Evolutionary conservation across 2,329 filamentous ascomycete genomes (phyloP).

Genomic region (Cordyceps cicadae): DNA sequence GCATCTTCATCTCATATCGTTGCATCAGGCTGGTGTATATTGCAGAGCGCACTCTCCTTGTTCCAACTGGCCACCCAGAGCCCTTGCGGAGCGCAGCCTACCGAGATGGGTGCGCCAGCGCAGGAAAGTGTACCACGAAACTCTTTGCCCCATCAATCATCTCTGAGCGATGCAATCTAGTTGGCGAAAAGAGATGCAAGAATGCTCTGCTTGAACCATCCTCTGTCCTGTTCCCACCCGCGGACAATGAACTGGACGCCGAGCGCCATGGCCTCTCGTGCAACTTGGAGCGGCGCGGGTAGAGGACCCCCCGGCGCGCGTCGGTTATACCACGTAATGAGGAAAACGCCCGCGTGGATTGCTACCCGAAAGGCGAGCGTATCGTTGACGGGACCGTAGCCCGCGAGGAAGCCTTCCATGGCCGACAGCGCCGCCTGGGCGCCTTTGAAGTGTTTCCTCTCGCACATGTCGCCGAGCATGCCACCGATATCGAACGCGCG

Average conservation of each 20-base stretch:
- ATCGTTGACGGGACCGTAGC: slow-evolving; percentile 1
- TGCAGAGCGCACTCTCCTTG: too few relatives aligned
- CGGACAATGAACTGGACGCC: neutral
- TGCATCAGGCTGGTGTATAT: too few relatives aligned
- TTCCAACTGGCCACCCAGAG: too few relatives aligned
- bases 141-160: too few relatives aligned
- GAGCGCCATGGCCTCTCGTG: neutral
- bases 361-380: neutral
- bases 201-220: slow-evolving; percentile 4
- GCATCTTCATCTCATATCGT: too few relatives aligned
- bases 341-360: neutral
- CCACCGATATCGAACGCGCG: slow-evolving; percentile 1
- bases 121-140: too few relatives aligned
- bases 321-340: neutral
- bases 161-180: neutral
- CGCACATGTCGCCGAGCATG: slow-evolving; percentile 5
- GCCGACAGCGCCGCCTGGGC: neutral
- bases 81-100: too few relatives aligned
- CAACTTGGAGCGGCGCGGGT: slow-evolving; percentile 1
- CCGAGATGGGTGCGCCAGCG: too few relatives aligned
- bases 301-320: neutral
- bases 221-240: slow-evolving; percentile 4
- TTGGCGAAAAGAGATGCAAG: neutral
- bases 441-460: slow-evolving; percentile 4
- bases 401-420: neutral